Evolutionary conservation across 192 early-diverging fungal genomes (phyloP), one percentile per base, ranked within the genome.

Genomic region (Glomus cerebriforme): DNA sequence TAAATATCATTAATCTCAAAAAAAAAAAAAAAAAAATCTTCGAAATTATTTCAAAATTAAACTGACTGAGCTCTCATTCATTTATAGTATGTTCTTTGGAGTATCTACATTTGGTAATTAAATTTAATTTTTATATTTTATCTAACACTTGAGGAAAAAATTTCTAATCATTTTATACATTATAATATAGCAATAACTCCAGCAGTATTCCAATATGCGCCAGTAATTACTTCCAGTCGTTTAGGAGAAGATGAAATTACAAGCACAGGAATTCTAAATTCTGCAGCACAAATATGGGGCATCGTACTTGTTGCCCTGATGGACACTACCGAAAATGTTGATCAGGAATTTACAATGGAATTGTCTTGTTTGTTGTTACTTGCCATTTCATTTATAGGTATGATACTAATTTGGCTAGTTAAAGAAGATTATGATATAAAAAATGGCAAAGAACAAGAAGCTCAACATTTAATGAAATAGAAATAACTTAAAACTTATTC

Each of bases 191-290:
- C 86, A 10, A 85, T 86, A 34, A 13, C 79, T 15, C 82, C 86
- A 19, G 83, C 82, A 3, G 69, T 83, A 35, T 83, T 83, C 59
- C 86, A 85, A 80, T 86, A 81, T 72, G 80, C 80, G 8, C 80
- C 82, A 83, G 54, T 37, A 80, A 34, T 85, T 77, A 62, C 81
- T 82, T 68, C 64, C 81, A n/a, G 81, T 5, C 27, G 32, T 13
- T 10, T 12, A 31, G 15, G 7, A 27, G 15, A 64, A 22, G 77
- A 78, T 68, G 86, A 86, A 65, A 81, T 86, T 10, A 79, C 83
- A 17, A 76, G 82, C 10, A 81, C 86, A n/a, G 84, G 86, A 26
- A 78, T 66, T 82, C 77, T 79, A 63, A 83, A 63, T 82, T 78
- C 63, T 75, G 70, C 22, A 26, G 80, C 26, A 75, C 82, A 71